Percentiles rank a stretch among this genome's conserved stretches.
Evolutionary conservation across 257 asterid species (phyloP).

Genomic region (Jacaranda copaia): DNA sequence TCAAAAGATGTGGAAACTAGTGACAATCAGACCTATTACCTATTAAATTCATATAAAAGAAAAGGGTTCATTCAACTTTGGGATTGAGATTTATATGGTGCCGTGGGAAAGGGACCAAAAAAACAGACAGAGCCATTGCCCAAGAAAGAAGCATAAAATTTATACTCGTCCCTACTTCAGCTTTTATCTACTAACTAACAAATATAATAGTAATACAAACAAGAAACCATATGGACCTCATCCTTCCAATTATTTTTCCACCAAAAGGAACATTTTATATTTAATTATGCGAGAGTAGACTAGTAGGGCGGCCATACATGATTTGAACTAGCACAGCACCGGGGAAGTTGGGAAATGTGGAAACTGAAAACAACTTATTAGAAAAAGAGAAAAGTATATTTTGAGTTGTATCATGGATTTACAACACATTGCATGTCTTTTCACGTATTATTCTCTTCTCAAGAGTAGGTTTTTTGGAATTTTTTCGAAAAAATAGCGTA

Average conservation of each 20-base stretch:
- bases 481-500: too few relatives aligned
- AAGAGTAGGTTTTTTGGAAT: too few relatives aligned
- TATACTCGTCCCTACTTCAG: conserved; percentile 26
- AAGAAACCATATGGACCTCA: conserved; percentile 24
- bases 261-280: conserved; percentile 26
- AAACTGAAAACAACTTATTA: too few relatives aligned
- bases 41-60: conserved; percentile 35
- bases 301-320: conserved; percentile 24
- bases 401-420: too few relatives aligned
- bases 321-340: too few relatives aligned
- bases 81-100: too few relatives aligned
- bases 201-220: neutral
- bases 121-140: conserved; percentile 41
- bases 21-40: conserved; percentile 45
- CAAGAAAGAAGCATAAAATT: conserved; percentile 41
- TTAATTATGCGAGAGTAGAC: conserved; percentile 6
- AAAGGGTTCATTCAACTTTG: neutral
- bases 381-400: too few relatives aligned
- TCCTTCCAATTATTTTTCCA: conserved; percentile 36
- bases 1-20: conserved; percentile 50
- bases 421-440: too few relatives aligned
- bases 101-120: conserved; percentile 35
- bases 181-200: conserved; percentile 9
- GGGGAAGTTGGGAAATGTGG: too few relatives aligned
- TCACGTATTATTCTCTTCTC: too few relatives aligned